Conservation (phyloP, 2,329 filamentous ascomycete genomes). For the Colletotrichum liaoningense region DNA sequence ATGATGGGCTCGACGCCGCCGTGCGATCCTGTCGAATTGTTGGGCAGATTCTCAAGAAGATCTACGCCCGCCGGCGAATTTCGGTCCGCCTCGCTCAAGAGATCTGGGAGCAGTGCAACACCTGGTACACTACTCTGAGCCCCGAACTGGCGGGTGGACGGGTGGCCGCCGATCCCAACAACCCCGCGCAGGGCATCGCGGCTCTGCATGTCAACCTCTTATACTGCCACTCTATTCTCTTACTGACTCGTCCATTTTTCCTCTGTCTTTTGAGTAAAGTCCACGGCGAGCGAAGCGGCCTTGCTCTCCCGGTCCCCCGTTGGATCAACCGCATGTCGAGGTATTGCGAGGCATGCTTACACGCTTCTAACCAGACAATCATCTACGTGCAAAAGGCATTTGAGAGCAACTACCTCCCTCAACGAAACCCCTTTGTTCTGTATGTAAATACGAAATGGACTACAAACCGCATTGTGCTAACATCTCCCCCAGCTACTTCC, state of each 20-base stretch:
- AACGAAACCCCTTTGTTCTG: constrained; percentile 67
- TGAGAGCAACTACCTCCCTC: constrained; percentile 57
- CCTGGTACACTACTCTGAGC: constrained; percentile 62
- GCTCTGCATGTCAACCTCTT: constrained; percentile 73
- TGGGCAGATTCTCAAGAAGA: constrained; percentile 66
- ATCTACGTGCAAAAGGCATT: constrained; percentile 57
- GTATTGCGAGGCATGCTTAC: constrained; percentile 61
- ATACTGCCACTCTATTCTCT: constrained; percentile 71
- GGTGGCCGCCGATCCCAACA: constrained; percentile 52
- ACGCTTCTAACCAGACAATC: constrained; percentile 62
- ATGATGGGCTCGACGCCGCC: constrained; percentile 61
- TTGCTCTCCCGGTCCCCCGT: constrained; percentile 29
- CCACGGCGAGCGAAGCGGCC: constrained; percentile 45
- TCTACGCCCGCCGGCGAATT: constrained; percentile 71
- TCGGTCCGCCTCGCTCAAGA: constrained; percentile 68
- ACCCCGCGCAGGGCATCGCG: constrained; percentile 64
- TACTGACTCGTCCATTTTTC: constrained; percentile 74
- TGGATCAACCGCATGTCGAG: constrained; percentile 40
- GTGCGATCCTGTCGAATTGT: constrained; percentile 69
- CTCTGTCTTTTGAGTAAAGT: constrained; percentile 64
- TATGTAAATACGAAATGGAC: constrained; percentile 47
- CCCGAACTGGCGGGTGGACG: constrained; percentile 62
- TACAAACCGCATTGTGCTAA: constrained; percentile 20
- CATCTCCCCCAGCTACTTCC: constrained; percentile 58
- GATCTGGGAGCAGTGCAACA: constrained; percentile 64